Percentiles rank a stretch among this genome's conserved stretches.
phyloP scores from a whole-genome alignment of 306 rosid genomes.

The Dryas alaskensis region DNA sequence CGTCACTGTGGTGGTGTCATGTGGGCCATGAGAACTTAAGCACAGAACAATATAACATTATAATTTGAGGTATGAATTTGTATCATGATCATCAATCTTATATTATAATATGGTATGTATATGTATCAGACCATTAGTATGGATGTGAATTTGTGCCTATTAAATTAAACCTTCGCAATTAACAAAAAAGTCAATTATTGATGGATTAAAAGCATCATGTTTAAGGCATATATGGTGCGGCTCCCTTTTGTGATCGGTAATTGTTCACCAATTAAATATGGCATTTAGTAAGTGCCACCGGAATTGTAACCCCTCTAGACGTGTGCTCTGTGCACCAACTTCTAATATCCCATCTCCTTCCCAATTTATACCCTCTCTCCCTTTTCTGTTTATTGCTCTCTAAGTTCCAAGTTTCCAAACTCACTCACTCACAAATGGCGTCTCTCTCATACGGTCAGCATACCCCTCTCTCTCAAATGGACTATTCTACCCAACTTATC shows the following conservation, averaged over 20 bases:
- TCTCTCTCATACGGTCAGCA: not conserved
- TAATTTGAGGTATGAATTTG: too few species aligned
- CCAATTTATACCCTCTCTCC: not conserved
- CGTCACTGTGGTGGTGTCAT: too few species aligned
- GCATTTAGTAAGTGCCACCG: slow-evolving; percentile 25
- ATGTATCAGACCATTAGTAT: too few species aligned
- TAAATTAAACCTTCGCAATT: too few species aligned
- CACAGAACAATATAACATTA: too few species aligned
- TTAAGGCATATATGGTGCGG: slow-evolving; percentile 22
- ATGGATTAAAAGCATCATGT: not conserved
- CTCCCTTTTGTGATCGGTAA: slow-evolving; percentile 34
- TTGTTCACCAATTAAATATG: slow-evolving; percentile 30
- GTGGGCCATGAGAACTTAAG: too few species aligned
- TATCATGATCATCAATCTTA: not conserved
- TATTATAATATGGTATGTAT: too few species aligned
- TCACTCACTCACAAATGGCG: too few species aligned
- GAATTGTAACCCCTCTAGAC: slow-evolving; percentile 43
- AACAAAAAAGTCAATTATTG: not conserved
- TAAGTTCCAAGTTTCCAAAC: not conserved
- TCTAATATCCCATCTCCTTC: slow-evolving; percentile 11
- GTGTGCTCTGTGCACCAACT: slow-evolving; percentile 23
- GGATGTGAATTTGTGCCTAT: not conserved
- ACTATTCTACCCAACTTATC: slow-evolving; percentile 4
- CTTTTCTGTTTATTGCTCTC: not conserved
- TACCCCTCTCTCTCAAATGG: slow-evolving; percentile 35